Evolutionary conservation across 2,329 filamentous ascomycete species (phyloP).

Genomic region (Ascochyta lentis): DNA sequence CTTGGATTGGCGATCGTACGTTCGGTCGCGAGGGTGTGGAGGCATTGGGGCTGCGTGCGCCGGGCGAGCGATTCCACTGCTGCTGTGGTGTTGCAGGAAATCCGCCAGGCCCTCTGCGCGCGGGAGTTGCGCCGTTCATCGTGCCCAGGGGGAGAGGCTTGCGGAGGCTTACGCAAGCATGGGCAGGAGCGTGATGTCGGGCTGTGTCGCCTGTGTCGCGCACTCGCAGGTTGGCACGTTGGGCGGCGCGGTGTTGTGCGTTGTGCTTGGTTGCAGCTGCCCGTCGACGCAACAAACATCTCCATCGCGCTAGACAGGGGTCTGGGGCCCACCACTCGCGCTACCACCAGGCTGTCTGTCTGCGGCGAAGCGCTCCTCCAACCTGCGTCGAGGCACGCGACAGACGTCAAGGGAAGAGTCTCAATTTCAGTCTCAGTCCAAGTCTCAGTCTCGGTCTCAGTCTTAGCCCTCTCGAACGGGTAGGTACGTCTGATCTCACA

Average conservation of each 20-base stretch:
- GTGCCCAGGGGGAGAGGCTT: slow-evolving; percentile 52
- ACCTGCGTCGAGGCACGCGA: background rate
- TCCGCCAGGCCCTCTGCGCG: slow-evolving; percentile 74
- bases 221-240: background rate
- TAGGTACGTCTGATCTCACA: background rate
- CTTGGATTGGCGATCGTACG: slow-evolving; percentile 42
- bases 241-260: background rate
- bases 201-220: background rate
- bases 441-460: no score
- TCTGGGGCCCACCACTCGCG: background rate
- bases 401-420: background rate
- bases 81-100: slow-evolving; percentile 76
- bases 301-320: slow-evolving; percentile 10
- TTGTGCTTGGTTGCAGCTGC: slow-evolving; percentile 9
- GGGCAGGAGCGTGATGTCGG: background rate
- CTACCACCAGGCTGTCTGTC: background rate
- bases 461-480: background rate
- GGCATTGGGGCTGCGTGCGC: slow-evolving; percentile 31
- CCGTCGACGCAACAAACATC: slow-evolving; percentile 7
- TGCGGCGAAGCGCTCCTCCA: background rate
- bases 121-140: slow-evolving; percentile 78
- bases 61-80: slow-evolving; percentile 42
- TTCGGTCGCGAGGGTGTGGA: slow-evolving; percentile 41
- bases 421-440: no score
- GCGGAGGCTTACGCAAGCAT: slow-evolving; percentile 4